phyloP scores from a whole-genome alignment of 106 monocot genomes.

The Dioscorea dumetorum region DNA sequence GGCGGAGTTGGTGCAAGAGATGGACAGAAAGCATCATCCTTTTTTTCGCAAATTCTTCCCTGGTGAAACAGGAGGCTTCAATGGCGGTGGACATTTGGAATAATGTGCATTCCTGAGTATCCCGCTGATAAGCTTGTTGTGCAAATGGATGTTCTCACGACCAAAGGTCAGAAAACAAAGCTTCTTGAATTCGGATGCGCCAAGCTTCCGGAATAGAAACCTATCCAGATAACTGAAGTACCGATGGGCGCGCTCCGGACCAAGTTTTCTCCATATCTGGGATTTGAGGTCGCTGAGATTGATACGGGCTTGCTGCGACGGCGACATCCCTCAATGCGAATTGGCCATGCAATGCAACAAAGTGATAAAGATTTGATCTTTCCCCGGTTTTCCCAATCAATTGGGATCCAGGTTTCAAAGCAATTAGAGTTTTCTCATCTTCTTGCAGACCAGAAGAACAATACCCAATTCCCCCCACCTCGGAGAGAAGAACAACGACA shows the following conservation, averaged over 20 bases:
- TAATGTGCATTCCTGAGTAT: conserved; percentile 41
- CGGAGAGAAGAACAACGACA: conserved; percentile 18
- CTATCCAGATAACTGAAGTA: conserved; percentile 35
- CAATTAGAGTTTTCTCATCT: conserved; percentile 6
- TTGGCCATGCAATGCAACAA: conserved; percentile 13
- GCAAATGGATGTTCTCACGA: conserved; percentile 30
- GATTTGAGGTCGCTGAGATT: conserved; percentile 36
- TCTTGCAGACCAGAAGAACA: background rate
- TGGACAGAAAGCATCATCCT: background rate
- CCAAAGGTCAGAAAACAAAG: conserved; percentile 33
- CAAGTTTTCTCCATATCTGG: conserved; percentile 27
- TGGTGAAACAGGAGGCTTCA: background rate
- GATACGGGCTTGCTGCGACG: conserved; percentile 20
- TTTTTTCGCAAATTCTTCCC: conserved; percentile 13
- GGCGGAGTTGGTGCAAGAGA: background rate
- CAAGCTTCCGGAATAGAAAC: conserved; percentile 31
- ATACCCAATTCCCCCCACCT: background rate
- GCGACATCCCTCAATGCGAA: conserved; percentile 22
- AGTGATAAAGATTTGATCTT: background rate
- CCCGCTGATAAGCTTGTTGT: conserved; percentile 36
- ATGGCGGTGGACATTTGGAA: conserved; percentile 20
- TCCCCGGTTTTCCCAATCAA: background rate
- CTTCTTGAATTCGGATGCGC: conserved; percentile 39
- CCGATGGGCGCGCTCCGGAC: conserved; percentile 16
- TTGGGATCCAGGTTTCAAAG: background rate